phyloP scores from a whole-genome alignment of 2,329 filamentous ascomycete genomes.

The Sporothrix euskadiensis region DNA sequence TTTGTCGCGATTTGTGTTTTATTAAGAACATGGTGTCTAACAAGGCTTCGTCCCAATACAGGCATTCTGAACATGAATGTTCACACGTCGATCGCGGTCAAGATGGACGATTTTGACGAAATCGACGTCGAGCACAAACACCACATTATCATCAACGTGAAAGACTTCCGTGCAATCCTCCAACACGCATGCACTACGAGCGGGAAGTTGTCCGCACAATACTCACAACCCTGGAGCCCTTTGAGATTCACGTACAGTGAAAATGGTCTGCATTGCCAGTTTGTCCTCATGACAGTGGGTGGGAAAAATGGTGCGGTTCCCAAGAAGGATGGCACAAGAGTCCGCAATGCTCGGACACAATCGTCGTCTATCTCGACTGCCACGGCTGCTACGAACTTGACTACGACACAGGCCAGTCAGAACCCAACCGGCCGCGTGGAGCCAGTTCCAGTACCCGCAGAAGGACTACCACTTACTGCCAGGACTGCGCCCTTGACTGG shows the following conservation, averaged over 20 bases:
- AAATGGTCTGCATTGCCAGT: conserved; percentile 70
- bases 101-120: conserved; percentile 73
- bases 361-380: not conserved
- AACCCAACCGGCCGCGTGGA: conserved; percentile 19
- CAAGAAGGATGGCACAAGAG: conserved; percentile 34
- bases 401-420: conserved; percentile 14
- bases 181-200: conserved; percentile 71
- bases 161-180: conserved; percentile 78
- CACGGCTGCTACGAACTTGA: not conserved
- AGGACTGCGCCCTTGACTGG: conserved; percentile 36
- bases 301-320: conserved; percentile 53
- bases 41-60: conserved; percentile 20
- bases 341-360: conserved; percentile 1
- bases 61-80: conserved; percentile 78
- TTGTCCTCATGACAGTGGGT: conserved; percentile 79
- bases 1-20: not conserved
- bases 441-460: conserved; percentile 29
- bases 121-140: conserved; percentile 73
- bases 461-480: not conserved
- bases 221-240: conserved; percentile 69
- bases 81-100: conserved; percentile 75
- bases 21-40: not conserved
- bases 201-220: conserved; percentile 65
- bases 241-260: conserved; percentile 71
- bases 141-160: conserved; percentile 78